Evolutionary conservation across 139 green algal genomes (phyloP), one percentile per base, ranked within the genome.

Genomic region (Trebouxia sp.): DNA sequence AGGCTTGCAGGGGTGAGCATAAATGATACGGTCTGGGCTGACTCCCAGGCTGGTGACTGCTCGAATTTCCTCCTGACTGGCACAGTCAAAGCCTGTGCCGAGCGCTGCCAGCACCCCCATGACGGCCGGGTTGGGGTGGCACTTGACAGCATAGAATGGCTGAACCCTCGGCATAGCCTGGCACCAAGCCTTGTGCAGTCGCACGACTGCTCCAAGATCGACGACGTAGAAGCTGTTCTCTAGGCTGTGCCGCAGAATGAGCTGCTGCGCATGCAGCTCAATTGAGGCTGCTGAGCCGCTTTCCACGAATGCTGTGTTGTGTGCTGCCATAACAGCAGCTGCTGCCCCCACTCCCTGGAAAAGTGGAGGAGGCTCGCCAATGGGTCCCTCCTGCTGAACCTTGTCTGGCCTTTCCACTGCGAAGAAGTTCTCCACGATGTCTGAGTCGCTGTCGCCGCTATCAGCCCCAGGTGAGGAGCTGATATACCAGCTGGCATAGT

Each of bases 61-160:
- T n/a, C 43, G 41, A 9, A 77, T 77, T 26, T 77, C 69, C 35
- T 53, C 69, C 69, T 77, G 69, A 26, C 69, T 93, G 15, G 97
- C 97, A 78, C 95, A 98, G 88, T 99, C 97, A 83, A 99, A 99
- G 56, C 95, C 94, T 26, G 93, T 87, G 43, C 97, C 97, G 50
- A 98, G 81, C 2, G 93, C 88, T 17, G 92, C 90, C 30, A 99
- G 89, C 51, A 92, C 80, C 26, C 85, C 83, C 42, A 99, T 84
- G 39, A 99, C 82, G 30, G 89, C 93, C 0, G 85, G 81, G 83
- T 99, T 93, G 17, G 90, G 88, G 89, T 98, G 95, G 91, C 95
- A 84, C 78, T 85, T 83, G 69, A 83, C 86, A 0, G 88, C 86
- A 80, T 96, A 99, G 89, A 94, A 97, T 24, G 96, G 94, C 48